Evolutionary conservation across 1,284 basidiomycete species (phyloP).

Genomic region (Naganishia albida): DNA sequence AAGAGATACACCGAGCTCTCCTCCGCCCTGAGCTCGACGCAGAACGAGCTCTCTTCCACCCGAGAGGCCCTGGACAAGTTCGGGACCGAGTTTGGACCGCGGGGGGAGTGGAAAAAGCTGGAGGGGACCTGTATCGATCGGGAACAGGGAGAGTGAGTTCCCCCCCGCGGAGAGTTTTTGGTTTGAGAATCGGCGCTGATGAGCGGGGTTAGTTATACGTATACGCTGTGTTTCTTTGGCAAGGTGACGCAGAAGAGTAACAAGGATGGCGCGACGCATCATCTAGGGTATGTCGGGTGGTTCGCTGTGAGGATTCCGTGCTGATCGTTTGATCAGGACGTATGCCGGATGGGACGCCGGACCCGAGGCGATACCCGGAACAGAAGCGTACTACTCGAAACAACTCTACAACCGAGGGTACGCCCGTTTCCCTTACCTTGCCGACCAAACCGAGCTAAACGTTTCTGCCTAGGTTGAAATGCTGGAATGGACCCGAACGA

Average conservation of each 20-base stretch:
- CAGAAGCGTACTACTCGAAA: conserved; percentile 73
- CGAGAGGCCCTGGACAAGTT: conserved; percentile 45
- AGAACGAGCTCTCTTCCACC: conserved; percentile 38
- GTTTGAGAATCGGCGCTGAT: neutral
- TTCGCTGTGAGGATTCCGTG: neutral
- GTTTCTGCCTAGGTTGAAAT: conserved; percentile 60
- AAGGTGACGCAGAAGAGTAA: conserved; percentile 86
- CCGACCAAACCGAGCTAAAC: no score
- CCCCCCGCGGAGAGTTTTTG: neutral
- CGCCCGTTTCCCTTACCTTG: no score
- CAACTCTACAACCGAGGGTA: conserved; percentile 78
- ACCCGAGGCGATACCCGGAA: conserved; percentile 61
- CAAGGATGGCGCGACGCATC: conserved; percentile 74
- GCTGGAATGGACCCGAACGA: conserved; percentile 93
- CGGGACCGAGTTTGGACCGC: conserved; percentile 72
- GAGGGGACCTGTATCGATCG: conserved; percentile 78
- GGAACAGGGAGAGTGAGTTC: conserved; percentile 80
- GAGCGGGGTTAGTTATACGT: conserved; percentile 75
- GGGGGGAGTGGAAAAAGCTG: conserved; percentile 95
- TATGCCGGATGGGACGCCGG: conserved; percentile 75
- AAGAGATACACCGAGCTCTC: conserved; percentile 58
- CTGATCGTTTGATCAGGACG: conserved; percentile 57
- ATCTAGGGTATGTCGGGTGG: conserved; percentile 70
- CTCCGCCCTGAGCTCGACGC: conserved; percentile 54
- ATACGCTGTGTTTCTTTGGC: conserved; percentile 93